Conservation (phyloP, 2,329 filamentous ascomycete species). For the Stagonosporopsis vannaccii region DNA sequence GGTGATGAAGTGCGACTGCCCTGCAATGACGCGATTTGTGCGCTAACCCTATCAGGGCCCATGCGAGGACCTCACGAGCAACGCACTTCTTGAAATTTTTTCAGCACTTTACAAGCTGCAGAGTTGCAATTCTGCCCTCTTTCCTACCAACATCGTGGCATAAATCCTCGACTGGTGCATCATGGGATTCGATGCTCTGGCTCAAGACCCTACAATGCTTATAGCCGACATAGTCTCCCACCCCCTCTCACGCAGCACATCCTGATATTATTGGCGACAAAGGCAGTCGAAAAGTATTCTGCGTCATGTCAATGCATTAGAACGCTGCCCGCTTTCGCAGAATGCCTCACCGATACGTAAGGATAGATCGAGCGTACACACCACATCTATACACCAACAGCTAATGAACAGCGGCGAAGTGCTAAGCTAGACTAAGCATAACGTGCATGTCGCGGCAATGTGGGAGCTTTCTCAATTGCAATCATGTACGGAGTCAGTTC, state of each 20-base stretch:
- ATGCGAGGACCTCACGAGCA: neutral
- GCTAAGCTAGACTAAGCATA: neutral
- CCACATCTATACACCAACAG: neutral
- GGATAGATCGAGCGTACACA: no score
- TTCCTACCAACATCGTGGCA: neutral
- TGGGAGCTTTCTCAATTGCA: neutral
- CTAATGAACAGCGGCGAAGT: no score
- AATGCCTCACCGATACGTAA: no score
- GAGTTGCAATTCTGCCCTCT: no score
- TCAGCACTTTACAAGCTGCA: no score
- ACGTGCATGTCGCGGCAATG: neutral
- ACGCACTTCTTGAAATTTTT: no score
- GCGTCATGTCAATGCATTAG: neutral
- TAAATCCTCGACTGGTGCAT: neutral
- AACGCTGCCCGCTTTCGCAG: neutral
- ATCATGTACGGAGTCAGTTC: neutral
- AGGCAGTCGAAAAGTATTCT: neutral
- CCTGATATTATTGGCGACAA: neutral
- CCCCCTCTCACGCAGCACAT: neutral
- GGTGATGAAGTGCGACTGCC: neutral
- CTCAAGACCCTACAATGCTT: neutral
- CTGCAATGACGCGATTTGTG: slow-evolving; percentile 7
- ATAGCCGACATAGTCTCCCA: neutral
- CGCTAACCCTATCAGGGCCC: neutral
- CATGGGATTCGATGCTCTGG: neutral